A percentile compares a stretch with the other conserved stretches of the same genome.
These are phyloP conservation scores for Telopea speciosissima DNA, from an alignment of 177 flowering plant species.

Conservation along the genomic window DNA sequence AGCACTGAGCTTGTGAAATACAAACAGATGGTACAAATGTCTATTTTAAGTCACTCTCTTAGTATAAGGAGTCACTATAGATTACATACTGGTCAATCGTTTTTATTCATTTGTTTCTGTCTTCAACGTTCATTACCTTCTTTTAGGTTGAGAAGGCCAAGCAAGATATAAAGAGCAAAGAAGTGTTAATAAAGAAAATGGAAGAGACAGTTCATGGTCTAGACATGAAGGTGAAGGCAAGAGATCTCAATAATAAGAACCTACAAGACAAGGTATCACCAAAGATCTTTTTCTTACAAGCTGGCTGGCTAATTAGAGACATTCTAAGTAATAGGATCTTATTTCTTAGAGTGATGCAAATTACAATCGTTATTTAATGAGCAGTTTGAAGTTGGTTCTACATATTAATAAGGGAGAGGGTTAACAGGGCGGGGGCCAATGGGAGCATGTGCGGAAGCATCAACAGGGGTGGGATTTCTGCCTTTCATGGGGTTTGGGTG, in stretches of 20 bases:
- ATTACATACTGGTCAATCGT: not conserved
- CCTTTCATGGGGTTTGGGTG: no score
- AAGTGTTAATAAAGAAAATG: conserved; percentile 66
- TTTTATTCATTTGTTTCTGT: not conserved
- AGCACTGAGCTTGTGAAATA: conserved; percentile 52
- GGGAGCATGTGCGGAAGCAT: no score
- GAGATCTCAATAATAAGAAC: conserved; percentile 55
- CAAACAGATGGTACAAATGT: conserved; percentile 67
- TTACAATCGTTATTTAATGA: not conserved
- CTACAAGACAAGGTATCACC: conserved; percentile 78
- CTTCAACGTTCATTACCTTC: not conserved
- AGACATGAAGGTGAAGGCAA: conserved; percentile 67
- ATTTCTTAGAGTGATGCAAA: no score
- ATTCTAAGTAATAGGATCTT: not conserved
- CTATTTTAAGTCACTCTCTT: not conserved
- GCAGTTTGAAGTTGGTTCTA: not conserved
- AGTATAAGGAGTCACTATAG: not conserved
- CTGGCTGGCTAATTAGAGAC: not conserved
- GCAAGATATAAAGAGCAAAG: conserved; percentile 76
- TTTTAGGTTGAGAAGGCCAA: conserved; percentile 71
- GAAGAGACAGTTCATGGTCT: conserved; percentile 64
- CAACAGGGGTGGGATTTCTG: no score
- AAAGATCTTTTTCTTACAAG: not conserved
- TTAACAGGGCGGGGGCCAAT: no score
- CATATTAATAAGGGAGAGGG: no score